phyloP scores from a whole-genome alignment of 306 rosid species.

The Fagus sylvatica region DNA sequence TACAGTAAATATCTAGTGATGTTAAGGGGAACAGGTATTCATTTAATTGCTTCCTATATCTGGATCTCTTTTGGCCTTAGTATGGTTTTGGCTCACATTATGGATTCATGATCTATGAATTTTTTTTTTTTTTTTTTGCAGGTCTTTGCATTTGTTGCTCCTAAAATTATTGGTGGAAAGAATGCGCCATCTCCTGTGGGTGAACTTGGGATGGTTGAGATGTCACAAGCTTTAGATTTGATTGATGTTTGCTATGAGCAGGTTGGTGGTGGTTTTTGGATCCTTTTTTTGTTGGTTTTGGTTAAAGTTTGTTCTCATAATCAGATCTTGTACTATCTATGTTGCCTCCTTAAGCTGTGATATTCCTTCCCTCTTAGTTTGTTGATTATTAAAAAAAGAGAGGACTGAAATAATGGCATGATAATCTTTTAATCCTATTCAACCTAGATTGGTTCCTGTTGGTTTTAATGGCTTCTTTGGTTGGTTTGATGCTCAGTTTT shows the following conservation, averaged over 20 bases:
- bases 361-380: neutral
- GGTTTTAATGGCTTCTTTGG: neutral
- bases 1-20: neutral
- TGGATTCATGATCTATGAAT: neutral
- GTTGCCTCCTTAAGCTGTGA: neutral
- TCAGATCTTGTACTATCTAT: neutral
- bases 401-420: neutral
- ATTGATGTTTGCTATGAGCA: slow-evolving; percentile 81
- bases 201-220: slow-evolving; percentile 99
- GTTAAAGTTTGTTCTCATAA: neutral
- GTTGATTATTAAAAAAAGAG: neutral
- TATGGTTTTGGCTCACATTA: neutral
- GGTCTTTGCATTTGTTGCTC: slow-evolving; percentile 95
- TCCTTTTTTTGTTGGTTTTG: slow-evolving; percentile 9
- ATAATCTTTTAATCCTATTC: neutral
- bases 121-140: slow-evolving; percentile 30
- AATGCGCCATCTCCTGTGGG: slow-evolving; percentile 93
- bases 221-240: slow-evolving; percentile 86
- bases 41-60: neutral
- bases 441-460: neutral
- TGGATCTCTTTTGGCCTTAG: neutral
- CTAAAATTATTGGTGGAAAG: slow-evolving; percentile 92
- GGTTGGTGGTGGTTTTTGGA: slow-evolving; percentile 42
- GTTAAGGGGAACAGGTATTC: neutral
- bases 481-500: no score